A percentile compares a stretch with the other conserved stretches of the same genome.
These are phyloP conservation scores for Plasmodium coatneyi DNA, from an alignment of 169 alveolate species.

Conservation along the genomic window DNA sequence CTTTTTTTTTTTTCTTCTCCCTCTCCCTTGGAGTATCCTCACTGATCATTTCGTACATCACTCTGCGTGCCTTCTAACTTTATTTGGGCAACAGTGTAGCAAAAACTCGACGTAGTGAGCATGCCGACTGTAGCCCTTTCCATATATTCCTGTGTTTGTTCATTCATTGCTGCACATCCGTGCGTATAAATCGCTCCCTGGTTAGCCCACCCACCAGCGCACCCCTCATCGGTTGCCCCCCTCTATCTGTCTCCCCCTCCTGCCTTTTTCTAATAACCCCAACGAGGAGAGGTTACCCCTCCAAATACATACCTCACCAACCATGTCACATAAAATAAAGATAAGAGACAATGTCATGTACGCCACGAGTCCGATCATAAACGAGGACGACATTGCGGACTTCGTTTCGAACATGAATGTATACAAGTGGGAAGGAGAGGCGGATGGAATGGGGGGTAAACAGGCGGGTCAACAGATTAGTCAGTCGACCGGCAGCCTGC, in stretches of 20 bases:
- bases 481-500: neutral
- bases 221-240: neutral
- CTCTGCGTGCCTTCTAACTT: neutral
- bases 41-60: neutral
- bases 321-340: slow-evolving; percentile 9
- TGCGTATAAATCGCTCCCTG: neutral
- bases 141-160: neutral
- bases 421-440: neutral
- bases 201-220: neutral
- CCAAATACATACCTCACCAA: neutral
- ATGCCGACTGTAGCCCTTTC: neutral
- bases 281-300: neutral
- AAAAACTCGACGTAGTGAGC: neutral
- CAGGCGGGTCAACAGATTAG: neutral
- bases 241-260: neutral
- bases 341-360: slow-evolving; percentile 8
- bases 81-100: neutral
- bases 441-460: neutral
- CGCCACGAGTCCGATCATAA: slow-evolving; percentile 28
- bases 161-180: neutral
- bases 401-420: slow-evolving; percentile 44
- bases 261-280: neutral
- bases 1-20: neutral
- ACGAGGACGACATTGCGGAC: slow-evolving; percentile 61
- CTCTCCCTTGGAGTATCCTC: neutral